Percentiles rank a stretch among this genome's conserved stretches.
Evolutionary conservation across 345 rosid genomes (phyloP).

Genomic region (Citrus inodora): DNA sequence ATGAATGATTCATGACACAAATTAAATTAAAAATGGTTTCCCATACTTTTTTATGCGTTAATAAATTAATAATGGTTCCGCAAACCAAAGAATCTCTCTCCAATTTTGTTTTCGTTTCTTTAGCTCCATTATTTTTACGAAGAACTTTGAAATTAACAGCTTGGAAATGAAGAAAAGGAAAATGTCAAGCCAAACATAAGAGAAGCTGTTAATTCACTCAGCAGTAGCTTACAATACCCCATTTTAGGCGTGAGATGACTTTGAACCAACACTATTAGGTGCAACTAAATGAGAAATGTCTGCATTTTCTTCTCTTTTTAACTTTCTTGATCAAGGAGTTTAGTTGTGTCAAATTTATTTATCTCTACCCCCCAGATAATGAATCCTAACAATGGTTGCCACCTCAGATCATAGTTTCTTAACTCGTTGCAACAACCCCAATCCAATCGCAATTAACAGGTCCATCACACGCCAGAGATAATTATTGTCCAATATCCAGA

Average conservation of each 20-base stretch:
- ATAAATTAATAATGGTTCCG: background rate
- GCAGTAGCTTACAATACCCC: background rate
- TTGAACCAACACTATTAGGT: background rate
- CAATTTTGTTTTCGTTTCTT: background rate
- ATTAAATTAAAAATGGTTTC: background rate
- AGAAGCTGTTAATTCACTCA: background rate
- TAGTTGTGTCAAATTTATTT: background rate
- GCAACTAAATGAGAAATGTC: background rate
- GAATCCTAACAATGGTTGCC: background rate
- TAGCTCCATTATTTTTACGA: background rate
- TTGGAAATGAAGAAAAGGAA: background rate
- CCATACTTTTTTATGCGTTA: background rate
- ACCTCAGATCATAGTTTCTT: background rate
- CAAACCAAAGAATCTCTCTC: background rate
- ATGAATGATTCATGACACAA: conserved; percentile 1
- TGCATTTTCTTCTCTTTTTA: background rate
- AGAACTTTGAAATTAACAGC: background rate
- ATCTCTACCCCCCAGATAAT: background rate
- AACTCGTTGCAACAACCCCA: background rate
- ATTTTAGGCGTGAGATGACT: background rate
- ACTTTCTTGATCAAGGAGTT: background rate
- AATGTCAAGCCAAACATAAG: background rate
- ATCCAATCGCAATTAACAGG: background rate
- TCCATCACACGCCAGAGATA: background rate
- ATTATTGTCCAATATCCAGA: background rate